These are phyloP conservation scores for Vitis riparia DNA, from an alignment of 164 flowering plant species.

Conservation along the genomic window DNA sequence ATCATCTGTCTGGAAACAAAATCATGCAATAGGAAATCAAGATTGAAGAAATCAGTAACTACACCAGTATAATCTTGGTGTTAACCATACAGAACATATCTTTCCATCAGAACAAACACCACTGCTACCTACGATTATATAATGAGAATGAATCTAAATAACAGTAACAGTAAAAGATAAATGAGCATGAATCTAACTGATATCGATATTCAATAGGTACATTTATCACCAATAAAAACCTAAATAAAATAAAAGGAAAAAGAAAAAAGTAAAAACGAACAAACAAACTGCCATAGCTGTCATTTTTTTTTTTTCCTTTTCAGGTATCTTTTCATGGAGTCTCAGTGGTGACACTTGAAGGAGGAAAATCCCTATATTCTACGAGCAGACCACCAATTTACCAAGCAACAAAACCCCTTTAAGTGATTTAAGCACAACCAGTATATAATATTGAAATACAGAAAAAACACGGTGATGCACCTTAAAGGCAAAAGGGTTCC, in stretches of 20 bases:
- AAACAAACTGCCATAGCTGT: no score
- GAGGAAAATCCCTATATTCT: no score
- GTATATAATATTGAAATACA: background rate
- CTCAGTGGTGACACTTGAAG: no score
- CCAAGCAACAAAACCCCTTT: background rate
- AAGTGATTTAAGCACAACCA: background rate
- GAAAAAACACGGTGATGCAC: background rate
- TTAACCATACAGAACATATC: background rate
- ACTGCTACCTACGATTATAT: background rate
- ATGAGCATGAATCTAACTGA: no score
- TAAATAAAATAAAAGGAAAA: no score
- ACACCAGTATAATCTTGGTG: background rate
- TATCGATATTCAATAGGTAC: no score
- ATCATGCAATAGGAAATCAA: constrained; percentile 10
- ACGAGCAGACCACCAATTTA: no score
- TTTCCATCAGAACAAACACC: background rate
- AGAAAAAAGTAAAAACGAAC: no score
- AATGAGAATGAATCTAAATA: background rate
- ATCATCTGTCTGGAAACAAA: constrained; percentile 88
- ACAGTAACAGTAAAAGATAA: background rate
- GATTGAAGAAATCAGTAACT: constrained; percentile 1
- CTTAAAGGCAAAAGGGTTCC: background rate
- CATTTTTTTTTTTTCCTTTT: no score
- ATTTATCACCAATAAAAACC: no score
- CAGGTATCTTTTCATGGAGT: no score